These are phyloP conservation scores for Salix dunnii DNA, from an alignment of 345 rosid genomes.

Conservation along the genomic window DNA sequence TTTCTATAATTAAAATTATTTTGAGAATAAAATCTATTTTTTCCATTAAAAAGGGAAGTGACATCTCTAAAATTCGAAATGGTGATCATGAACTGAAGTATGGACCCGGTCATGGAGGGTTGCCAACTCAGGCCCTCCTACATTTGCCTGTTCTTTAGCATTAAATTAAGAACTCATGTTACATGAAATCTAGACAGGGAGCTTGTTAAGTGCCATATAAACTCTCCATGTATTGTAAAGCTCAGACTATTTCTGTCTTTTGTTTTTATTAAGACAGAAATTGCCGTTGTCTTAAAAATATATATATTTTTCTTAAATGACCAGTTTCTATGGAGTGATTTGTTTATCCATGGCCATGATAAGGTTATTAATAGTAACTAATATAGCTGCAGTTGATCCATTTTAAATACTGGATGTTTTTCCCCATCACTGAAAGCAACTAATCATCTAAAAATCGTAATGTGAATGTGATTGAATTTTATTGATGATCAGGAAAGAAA, in stretches of 20 bases:
- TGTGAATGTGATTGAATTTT: background rate
- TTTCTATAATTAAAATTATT: no score
- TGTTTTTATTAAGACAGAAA: background rate
- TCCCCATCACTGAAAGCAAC: no score
- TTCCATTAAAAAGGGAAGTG: background rate
- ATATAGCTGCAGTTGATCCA: background rate
- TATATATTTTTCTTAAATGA: background rate
- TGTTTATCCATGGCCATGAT: background rate
- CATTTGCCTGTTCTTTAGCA: background rate
- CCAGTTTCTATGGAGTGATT: background rate
- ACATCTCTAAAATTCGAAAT: background rate
- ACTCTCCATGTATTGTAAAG: background rate
- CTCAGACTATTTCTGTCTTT: background rate
- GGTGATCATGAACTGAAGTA: background rate
- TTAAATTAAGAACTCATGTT: background rate
- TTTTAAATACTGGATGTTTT: no score
- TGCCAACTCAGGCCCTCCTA: background rate
- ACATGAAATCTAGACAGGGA: background rate
- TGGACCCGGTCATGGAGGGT: background rate
- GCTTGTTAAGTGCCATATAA: background rate
- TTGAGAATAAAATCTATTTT: background rate
- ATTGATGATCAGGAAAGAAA: background rate
- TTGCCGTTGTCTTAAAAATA: background rate
- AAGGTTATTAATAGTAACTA: background rate
- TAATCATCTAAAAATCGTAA: no score